Base-by-base conservation (phyloP, 2,329 filamentous ascomycete genomes). In the Dryadomyces sulphureus region DNA sequence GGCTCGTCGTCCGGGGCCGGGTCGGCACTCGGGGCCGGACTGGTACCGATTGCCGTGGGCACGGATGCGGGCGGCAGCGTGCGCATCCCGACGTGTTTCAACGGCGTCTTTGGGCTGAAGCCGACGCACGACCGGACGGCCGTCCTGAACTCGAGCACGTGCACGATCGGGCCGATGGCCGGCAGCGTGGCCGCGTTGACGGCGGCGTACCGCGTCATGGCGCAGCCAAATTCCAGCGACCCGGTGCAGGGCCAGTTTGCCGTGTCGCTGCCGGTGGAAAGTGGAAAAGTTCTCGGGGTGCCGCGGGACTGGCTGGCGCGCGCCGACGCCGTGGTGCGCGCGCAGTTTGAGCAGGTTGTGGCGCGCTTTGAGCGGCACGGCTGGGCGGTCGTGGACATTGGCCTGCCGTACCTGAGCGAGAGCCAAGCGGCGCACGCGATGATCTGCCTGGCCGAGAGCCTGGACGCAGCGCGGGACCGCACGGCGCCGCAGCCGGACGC, bases 101-200 rank as follows among this genome's bases (percentile, higher is more conserved):
- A 85, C 59, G 85, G 86, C 42, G 63, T 86, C 20, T 94, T 82
- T 61, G 87, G 87, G 2, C 69, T 94, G 48, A 94, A 94, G 62
- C 69, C 85, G 1, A 80, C 77, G 0, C 82, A 92, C 57, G 75
- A 81, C 56, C 79, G 87, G 34, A 73, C 84, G 6, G 73, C 73
- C 38, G 68, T 63, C 48, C 68, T 70, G 60, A 66, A 66, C 54
- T 70, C 67, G 45, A 69, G 68, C 46, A 69, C 77, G 56, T 71
- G 68, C 47, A 81, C 92, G 16, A 67, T 75, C 7, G 85, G 86
- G 0, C 88, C 89, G 7, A 73, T 94, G 55, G 82, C 85, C 16
- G 72, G 77, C 41, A 90, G 73, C 46, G 84, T 84, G 51, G 69
- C 79, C 32, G 89, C 94, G 56, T 73, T 95, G 6, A 81, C 82